phyloP scores from a whole-genome alignment of 139 green algal species.

The Raphidocelis subcapitata region DNA sequence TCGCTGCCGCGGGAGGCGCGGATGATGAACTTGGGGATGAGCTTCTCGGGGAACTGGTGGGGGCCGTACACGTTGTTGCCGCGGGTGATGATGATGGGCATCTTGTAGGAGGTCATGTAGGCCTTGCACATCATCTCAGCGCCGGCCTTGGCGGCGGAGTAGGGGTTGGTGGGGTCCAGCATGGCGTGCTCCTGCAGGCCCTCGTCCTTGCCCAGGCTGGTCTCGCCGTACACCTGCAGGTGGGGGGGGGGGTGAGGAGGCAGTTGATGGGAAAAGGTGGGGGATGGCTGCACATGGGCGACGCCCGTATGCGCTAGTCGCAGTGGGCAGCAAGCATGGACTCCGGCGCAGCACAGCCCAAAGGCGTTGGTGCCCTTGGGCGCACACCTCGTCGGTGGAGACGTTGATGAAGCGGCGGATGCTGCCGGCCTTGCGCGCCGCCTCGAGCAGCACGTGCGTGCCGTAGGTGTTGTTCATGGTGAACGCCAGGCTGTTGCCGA shows the following conservation, averaged over 20 bases:
- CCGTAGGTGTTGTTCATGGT: constrained; percentile 98
- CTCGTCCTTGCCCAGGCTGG: constrained; percentile 62
- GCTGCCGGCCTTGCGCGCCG: constrained; percentile 66
- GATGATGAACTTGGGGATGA: constrained; percentile 78
- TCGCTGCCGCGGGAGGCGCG: constrained; percentile 28
- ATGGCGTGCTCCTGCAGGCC: constrained; percentile 74
- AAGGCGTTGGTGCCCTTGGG: no score
- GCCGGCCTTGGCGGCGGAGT: constrained; percentile 96
- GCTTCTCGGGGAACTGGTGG: constrained; percentile 92
- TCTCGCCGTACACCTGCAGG: constrained; percentile 81
- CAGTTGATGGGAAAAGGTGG: no score
- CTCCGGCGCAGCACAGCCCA: no score
- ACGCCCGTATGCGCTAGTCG: no score
- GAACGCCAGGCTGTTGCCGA: constrained; percentile 94
- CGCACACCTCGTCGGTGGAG: constrained; percentile 54
- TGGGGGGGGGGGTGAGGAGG: constrained; percentile 54
- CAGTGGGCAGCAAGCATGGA: no score
- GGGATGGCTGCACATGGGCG: no score
- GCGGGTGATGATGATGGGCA: constrained; percentile 94
- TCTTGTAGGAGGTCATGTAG: constrained; percentile 82
- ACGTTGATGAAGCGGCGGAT: constrained; percentile 96
- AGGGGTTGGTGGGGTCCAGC: constrained; percentile 98
- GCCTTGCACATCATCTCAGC: constrained; percentile 97
- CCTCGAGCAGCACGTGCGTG: constrained; percentile 96
- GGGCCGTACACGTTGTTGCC: constrained; percentile 99